Evolutionary conservation across 768 basidiomycete genomes (phyloP).

Genomic region (Tulasnella calospora): DNA sequence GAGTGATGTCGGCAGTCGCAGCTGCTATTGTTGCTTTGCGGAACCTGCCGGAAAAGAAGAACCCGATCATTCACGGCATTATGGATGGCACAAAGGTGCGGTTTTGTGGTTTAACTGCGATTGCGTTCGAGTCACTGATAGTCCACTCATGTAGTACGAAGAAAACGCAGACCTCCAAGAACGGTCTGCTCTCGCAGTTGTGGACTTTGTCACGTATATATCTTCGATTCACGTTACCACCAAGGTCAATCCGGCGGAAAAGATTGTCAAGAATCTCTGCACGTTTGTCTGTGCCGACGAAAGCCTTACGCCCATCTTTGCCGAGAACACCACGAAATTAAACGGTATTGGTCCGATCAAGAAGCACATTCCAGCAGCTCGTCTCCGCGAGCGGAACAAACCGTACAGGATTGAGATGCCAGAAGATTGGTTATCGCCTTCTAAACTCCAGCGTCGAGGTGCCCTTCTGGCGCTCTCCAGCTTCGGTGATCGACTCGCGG

Average conservation of each 20-base stretch:
- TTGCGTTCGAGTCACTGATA: neutral
- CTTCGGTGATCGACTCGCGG: constrained; percentile 71
- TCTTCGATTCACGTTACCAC: constrained; percentile 49
- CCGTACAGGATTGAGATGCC: constrained; percentile 33
- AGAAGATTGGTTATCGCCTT: constrained; percentile 57
- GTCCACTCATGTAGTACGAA: constrained; percentile 54
- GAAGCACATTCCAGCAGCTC: constrained; percentile 42
- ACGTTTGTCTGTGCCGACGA: constrained; percentile 93
- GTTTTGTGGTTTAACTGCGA: neutral
- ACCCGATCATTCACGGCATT: constrained; percentile 91
- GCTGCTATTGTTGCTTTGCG: constrained; percentile 85
- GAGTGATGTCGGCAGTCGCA: constrained; percentile 84
- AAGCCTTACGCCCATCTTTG: constrained; percentile 84
- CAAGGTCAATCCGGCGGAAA: constrained; percentile 81
- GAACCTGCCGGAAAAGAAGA: constrained; percentile 86
- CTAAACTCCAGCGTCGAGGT: constrained; percentile 75
- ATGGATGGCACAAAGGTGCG: constrained; percentile 96
- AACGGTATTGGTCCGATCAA: constrained; percentile 63
- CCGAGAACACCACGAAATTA: constrained; percentile 37
- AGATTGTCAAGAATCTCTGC: constrained; percentile 95
- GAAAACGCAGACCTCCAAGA: constrained; percentile 82
- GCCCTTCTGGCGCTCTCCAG: constrained; percentile 77
- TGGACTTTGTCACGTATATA: constrained; percentile 84
- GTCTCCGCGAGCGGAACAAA: constrained; percentile 35
- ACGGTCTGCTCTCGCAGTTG: constrained; percentile 81